These are phyloP conservation scores for Gnetum montanum DNA, from an alignment of 75 land plant genomes.

Conservation along the genomic window DNA sequence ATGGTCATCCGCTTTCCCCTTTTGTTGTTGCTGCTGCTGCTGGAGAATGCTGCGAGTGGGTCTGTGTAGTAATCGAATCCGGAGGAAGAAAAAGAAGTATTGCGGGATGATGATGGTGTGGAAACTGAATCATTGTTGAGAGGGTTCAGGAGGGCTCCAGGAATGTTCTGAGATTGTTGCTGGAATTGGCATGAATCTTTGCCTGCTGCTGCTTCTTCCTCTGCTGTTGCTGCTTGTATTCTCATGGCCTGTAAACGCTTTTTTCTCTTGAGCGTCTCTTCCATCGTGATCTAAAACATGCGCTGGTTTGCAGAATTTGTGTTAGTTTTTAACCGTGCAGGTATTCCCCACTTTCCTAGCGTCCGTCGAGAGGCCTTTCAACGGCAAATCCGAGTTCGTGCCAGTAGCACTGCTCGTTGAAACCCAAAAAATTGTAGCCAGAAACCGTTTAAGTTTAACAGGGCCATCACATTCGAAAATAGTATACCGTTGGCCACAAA, in stretches of 20 bases:
- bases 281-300: conserved; percentile 12
- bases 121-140: conserved; percentile 23
- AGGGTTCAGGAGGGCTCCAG: conserved; percentile 37
- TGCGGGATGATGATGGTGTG: neutral
- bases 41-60: conserved; percentile 44
- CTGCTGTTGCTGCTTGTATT: conserved; percentile 23
- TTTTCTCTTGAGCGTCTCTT: conserved; percentile 40
- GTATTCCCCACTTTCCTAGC: too few species aligned
- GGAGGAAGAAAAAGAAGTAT: conserved; percentile 12
- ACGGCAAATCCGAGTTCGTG: too few species aligned
- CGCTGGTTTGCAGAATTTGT: too few species aligned
- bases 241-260: conserved; percentile 50
- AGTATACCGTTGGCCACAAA: too few species aligned
- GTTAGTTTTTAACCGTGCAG: too few species aligned
- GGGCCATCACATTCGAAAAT: too few species aligned
- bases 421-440: too few species aligned
- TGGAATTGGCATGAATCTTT: conserved; percentile 2
- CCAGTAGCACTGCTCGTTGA: too few species aligned
- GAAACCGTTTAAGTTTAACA: too few species aligned
- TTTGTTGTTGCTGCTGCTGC: neutral
- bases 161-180: neutral
- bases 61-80: conserved; percentile 63
- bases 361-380: too few species aligned
- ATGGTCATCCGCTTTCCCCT: too few species aligned
- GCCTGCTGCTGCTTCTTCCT: neutral